phyloP scores from a whole-genome alignment of 257 asterid species.

The Orobanche coerulescens region DNA sequence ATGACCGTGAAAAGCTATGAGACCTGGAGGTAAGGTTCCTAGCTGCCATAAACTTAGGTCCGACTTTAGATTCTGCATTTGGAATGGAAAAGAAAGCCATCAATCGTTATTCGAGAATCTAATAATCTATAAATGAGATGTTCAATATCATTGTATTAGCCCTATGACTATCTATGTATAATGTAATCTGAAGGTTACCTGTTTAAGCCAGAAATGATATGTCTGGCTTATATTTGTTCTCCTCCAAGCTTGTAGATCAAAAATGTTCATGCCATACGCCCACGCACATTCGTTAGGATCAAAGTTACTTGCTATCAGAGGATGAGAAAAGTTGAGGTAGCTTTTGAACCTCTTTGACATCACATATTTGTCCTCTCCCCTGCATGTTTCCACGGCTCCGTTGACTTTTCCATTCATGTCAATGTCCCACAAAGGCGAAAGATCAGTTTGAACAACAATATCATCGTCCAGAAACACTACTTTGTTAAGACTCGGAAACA shows the following conservation, averaged over 20 bases:
- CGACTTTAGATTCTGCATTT: constrained; percentile 63
- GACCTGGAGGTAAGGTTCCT: constrained; percentile 85
- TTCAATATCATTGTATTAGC: too few relatives aligned
- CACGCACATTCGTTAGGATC: constrained; percentile 79
- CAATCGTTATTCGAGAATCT: constrained; percentile 2
- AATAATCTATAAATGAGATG: neutral
- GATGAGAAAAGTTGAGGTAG: constrained; percentile 80
- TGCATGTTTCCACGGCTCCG: constrained; percentile 78
- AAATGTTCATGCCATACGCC: constrained; percentile 91
- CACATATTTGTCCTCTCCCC: constrained; percentile 66
- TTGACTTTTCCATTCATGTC: constrained; percentile 80
- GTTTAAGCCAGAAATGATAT: constrained; percentile 65
- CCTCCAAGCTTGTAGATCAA: constrained; percentile 86
- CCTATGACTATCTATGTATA: neutral
- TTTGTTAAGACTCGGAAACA: constrained; percentile 69
- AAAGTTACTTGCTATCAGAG: constrained; percentile 48
- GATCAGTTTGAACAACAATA: constrained; percentile 74
- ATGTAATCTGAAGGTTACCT: constrained; percentile 38
- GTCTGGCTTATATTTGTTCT: constrained; percentile 58
- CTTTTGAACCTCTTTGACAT: constrained; percentile 75
- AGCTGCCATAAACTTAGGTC: constrained; percentile 86
- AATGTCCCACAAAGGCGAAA: constrained; percentile 73
- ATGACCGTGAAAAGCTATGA: constrained; percentile 75
- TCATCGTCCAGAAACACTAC: constrained; percentile 82
- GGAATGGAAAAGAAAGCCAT: neutral